Evolutionary conservation across 441 rosid species (phyloP).

Genomic region (Kokia cookei): DNA sequence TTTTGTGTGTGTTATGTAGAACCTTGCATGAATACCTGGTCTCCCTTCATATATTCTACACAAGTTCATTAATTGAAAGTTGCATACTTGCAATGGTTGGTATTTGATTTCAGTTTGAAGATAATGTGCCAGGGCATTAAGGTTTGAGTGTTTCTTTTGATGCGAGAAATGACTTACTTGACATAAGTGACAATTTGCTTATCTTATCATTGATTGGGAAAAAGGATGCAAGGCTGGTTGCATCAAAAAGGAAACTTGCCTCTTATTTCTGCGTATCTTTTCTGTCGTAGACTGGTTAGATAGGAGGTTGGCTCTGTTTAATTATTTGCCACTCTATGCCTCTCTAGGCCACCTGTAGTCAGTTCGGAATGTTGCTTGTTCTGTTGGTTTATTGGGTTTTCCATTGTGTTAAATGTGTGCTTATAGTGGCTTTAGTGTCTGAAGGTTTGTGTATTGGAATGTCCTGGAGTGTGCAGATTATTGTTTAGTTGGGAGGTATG

Average conservation of each 20-base stretch:
- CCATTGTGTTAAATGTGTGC: not conserved
- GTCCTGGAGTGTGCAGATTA: not conserved
- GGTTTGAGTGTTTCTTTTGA: not conserved
- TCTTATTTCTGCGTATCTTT: not conserved
- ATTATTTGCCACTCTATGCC: not conserved
- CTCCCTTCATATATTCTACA: not conserved
- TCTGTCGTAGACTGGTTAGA: not conserved
- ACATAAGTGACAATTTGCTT: not conserved
- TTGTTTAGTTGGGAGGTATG: not conserved
- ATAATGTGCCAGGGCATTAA: not conserved
- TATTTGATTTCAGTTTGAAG: not conserved
- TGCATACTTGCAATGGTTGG: not conserved
- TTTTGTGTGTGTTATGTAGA: not conserved
- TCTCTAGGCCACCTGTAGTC: not conserved
- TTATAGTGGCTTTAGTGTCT: not conserved
- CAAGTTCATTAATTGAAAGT: not conserved
- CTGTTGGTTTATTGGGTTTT: not conserved
- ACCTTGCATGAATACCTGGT: not conserved
- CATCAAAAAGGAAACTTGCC: not conserved
- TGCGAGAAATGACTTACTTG: not conserved
- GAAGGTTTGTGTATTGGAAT: not conserved
- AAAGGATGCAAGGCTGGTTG: not conserved
- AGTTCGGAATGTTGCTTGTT: not conserved
- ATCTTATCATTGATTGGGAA: not conserved
- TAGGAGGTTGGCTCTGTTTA: not conserved